Evolutionary conservation across 768 basidiomycete genomes (phyloP).

Genomic region (Erythrobasidium yunnanense): DNA sequence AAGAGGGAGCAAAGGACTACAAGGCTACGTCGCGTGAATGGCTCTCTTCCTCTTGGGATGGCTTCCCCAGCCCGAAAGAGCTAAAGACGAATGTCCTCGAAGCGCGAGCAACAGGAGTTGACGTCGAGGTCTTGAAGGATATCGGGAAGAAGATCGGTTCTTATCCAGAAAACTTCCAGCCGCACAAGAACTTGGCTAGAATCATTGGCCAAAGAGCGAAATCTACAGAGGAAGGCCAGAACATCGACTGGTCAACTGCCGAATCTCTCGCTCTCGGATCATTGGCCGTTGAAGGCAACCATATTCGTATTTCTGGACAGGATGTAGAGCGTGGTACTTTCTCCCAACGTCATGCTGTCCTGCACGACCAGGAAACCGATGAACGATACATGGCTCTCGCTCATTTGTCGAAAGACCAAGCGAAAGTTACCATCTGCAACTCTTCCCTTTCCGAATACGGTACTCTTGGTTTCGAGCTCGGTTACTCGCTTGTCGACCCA

Average conservation of each 20-base stretch:
- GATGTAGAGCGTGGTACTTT: constrained; percentile 98
- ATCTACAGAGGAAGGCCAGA: constrained; percentile 75
- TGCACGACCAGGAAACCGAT: constrained; percentile 91
- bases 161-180: constrained; percentile 71
- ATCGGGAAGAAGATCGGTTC: constrained; percentile 78
- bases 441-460: constrained; percentile 94
- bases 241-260: constrained; percentile 97
- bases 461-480: constrained; percentile 89
- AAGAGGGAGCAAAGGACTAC: constrained; percentile 89
- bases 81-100: constrained; percentile 84
- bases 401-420: constrained; percentile 74
- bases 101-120: constrained; percentile 73
- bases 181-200: constrained; percentile 86
- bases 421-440: constrained; percentile 90
- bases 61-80: constrained; percentile 94
- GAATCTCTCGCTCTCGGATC: constrained; percentile 94
- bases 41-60: constrained; percentile 95
- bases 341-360: constrained; percentile 92
- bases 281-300: constrained; percentile 80
- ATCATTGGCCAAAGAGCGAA: constrained; percentile 80
- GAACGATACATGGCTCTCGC: constrained; percentile 79
- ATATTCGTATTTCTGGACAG: constrained; percentile 91
- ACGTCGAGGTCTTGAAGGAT: constrained; percentile 62
- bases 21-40: constrained; percentile 89
- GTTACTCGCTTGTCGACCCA: constrained; percentile 94